Evolutionary conservation across 208 protist genomes (phyloP), one percentile per base, ranked within the genome.

Genomic region (Trypanosoma melophagium): DNA sequence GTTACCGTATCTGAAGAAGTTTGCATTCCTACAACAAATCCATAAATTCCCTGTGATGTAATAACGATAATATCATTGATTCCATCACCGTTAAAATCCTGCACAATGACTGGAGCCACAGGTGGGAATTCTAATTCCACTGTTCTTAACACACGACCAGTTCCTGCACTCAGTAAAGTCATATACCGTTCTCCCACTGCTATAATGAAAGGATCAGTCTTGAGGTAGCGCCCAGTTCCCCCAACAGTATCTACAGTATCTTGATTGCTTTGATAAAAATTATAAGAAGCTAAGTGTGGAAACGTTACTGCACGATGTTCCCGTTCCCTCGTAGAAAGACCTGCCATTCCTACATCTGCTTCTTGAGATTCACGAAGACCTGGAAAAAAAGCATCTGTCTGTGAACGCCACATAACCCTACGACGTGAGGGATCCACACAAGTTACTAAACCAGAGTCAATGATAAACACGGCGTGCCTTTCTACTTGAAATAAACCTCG

Each of bases 61-160:
- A 93, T 66, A 41, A 96, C 62, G n/a, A 97, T 83, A 31, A 97
- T 64, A 65, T 97, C 93, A 50, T 90, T 92, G 17, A 85, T 88
- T 28, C 85, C 84, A 67, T 97, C 93, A 9, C 87, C 87, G 60
- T 94, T 95, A 65, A 97, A 88, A 66, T 97, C 93, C 17, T 74
- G 75, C 13, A 96, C 79, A 21, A 96, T 74, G 8, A 88, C 75
- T 31, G 90, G 90, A 17, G 85, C 89, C 16, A 94, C 75, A 5
- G 87, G 81, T 1, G 84, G 62, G 42, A 77, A 47, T 14, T 69
- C 62, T 42, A 97, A 66, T 50, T 53, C 41, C 28, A 95, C 69
- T n/a, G 66, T 76, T 60, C 76, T 76, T 38, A 87, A 69, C 10
- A 96, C 76, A 53, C 77, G 76, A 12, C 93, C 93, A 38, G 67